phyloP scores from a whole-genome alignment of 495 filamentous ascomycete genomes.

The Aspergillus cavernicola region DNA sequence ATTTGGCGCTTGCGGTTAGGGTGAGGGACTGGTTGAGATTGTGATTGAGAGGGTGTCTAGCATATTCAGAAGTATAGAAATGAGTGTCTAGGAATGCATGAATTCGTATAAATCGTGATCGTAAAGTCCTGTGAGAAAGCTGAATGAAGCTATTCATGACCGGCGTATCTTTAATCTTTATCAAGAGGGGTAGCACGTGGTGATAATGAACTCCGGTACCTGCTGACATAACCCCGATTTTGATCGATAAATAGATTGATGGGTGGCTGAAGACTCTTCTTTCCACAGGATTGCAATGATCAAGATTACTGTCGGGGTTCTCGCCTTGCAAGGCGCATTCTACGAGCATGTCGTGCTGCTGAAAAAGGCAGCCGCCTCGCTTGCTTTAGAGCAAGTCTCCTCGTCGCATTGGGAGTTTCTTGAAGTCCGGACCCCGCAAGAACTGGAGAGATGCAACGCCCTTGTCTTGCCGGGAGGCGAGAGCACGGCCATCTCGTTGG shows the following conservation, averaged over 20 bases:
- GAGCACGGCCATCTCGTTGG: slow-evolving; percentile 87
- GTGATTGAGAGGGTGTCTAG: background rate
- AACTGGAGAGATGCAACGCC: slow-evolving; percentile 72
- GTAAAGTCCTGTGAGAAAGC: background rate
- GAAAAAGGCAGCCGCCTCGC: slow-evolving; percentile 53
- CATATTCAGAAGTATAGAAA: background rate
- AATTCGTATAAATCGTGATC: background rate
- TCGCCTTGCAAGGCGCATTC: slow-evolving; percentile 94
- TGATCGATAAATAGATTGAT: slow-evolving; percentile 1
- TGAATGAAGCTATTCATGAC: background rate
- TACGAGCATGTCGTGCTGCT: slow-evolving; percentile 81
- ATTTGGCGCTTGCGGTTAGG: no score
- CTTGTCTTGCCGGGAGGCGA: slow-evolving; percentile 92
- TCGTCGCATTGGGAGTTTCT: slow-evolving; percentile 55
- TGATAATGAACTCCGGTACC: slow-evolving; percentile 17
- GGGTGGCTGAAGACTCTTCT: background rate
- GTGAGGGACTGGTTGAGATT: no score
- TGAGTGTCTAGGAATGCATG: background rate
- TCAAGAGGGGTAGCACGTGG: slow-evolving; percentile 27
- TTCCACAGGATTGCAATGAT: slow-evolving; percentile 21
- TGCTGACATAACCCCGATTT: slow-evolving; percentile 13
- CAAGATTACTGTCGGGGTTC: slow-evolving; percentile 69
- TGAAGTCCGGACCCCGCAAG: slow-evolving; percentile 72
- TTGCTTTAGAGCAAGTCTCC: slow-evolving; percentile 16
- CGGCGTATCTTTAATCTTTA: slow-evolving; percentile 5